Percentiles rank a stretch among this genome's conserved stretches.
These are phyloP conservation scores for Cladosporium sp. DNA, from an alignment of 2,329 filamentous ascomycete species.

Conservation along the genomic window DNA sequence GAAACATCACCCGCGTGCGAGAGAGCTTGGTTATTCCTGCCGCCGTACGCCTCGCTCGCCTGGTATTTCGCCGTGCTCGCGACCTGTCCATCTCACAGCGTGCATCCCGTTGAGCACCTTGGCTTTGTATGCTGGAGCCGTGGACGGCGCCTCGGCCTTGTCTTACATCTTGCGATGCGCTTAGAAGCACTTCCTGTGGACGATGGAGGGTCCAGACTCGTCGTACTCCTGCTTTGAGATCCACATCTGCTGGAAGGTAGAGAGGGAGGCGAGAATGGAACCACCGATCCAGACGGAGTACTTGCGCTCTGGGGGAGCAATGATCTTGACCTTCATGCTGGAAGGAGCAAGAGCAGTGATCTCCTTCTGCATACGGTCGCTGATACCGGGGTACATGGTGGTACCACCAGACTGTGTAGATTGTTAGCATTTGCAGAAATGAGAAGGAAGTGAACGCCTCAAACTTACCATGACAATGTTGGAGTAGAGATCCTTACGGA, in stretches of 20 bases:
- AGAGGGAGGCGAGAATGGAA: slow-evolving; percentile 98
- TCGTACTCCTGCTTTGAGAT: slow-evolving; percentile 99
- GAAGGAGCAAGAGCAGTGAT: slow-evolving; percentile 98
- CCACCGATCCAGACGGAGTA: slow-evolving; percentile 99
- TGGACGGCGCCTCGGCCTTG: slow-evolving; percentile 18
- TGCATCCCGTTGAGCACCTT: slow-evolving; percentile 12
- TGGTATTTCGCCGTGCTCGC: slow-evolving; percentile 17
- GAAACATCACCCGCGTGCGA: slow-evolving; percentile 3
- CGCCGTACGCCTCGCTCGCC: slow-evolving; percentile 15
- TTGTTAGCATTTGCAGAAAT: slow-evolving; percentile 6
- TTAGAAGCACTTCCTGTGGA: slow-evolving; percentile 99
- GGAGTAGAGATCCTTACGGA: slow-evolving; percentile 99
- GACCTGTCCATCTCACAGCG: slow-evolving; percentile 18
- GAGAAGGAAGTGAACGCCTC: too few relatives aligned
- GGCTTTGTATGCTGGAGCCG: slow-evolving; percentile 15
- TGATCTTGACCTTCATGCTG: slow-evolving; percentile 99
- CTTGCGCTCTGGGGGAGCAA: slow-evolving; percentile 99
- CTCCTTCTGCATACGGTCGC: slow-evolving; percentile 99
- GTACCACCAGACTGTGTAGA: slow-evolving; percentile 88
- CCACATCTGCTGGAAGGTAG: slow-evolving; percentile 99
- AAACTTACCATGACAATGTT: slow-evolving; percentile 99
- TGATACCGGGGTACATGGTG: slow-evolving; percentile 99
- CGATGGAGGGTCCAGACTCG: slow-evolving; percentile 98
- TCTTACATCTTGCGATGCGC: slow-evolving; percentile 36
- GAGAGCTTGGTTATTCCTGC: neutral